Conservation (phyloP, 2,329 filamentous ascomycete species). For the Ascochyta clinopodiicola region DNA sequence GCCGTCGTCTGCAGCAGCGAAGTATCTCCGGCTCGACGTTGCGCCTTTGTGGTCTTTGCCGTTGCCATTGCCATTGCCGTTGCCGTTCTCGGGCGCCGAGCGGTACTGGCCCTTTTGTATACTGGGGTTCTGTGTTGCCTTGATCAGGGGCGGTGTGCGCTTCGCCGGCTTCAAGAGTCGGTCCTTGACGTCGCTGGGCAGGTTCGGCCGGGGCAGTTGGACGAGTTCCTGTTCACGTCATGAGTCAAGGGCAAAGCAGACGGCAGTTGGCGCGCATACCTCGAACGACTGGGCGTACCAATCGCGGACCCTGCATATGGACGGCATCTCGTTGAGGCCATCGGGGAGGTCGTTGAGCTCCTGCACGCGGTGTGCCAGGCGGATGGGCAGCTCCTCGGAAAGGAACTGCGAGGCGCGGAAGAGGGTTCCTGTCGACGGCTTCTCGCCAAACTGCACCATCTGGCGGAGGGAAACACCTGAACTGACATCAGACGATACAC, state of each 20-base stretch:
- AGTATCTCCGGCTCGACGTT: slow-evolving; percentile 73
- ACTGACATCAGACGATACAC: slow-evolving; percentile 23
- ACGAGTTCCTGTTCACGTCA: slow-evolving; percentile 79
- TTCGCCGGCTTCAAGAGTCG: slow-evolving; percentile 75
- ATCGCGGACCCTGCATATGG: slow-evolving; percentile 90
- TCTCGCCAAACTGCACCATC: slow-evolving; percentile 99
- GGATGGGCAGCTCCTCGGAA: slow-evolving; percentile 96
- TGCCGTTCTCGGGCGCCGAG: slow-evolving; percentile 59
- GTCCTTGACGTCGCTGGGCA: slow-evolving; percentile 77
- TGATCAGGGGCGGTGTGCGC: slow-evolving; percentile 69
- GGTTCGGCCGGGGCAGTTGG: slow-evolving; percentile 76
- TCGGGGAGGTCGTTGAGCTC: slow-evolving; percentile 92
- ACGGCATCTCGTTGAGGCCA: slow-evolving; percentile 97
- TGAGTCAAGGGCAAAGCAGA: slow-evolving; percentile 36
- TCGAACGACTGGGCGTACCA: slow-evolving; percentile 99
- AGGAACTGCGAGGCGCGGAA: slow-evolving; percentile 98
- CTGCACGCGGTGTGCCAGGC: slow-evolving; percentile 93
- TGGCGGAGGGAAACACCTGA: slow-evolving; percentile 77
- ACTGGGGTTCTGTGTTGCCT: slow-evolving; percentile 89
- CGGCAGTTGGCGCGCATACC: slow-evolving; percentile 60
- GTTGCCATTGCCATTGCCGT: slow-evolving; percentile 56
- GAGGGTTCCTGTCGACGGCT: slow-evolving; percentile 86
- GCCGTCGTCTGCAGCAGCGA: slow-evolving; percentile 86
- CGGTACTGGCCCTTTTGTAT: slow-evolving; percentile 82
- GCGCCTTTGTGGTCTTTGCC: slow-evolving; percentile 57